phyloP scores from a whole-genome alignment of 1,284 basidiomycete genomes.

The Stygiomarasmius scandens region DNA sequence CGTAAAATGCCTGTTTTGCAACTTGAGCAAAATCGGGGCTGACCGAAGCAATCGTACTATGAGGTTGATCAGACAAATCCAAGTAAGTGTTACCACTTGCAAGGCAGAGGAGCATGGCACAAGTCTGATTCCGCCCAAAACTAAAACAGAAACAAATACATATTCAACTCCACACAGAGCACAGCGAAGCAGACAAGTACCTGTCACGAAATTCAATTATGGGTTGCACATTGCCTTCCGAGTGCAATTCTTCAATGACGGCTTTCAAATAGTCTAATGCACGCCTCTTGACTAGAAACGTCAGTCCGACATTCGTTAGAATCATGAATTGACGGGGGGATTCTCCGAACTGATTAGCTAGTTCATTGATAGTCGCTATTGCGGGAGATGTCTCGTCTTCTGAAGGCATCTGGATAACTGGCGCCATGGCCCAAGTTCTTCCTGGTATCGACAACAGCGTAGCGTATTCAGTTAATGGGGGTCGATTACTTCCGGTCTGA shows the following conservation, averaged over 20 bases:
- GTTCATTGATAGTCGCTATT: slow-evolving; percentile 70
- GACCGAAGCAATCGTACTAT: slow-evolving; percentile 53
- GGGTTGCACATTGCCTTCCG: slow-evolving; percentile 66
- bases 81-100: slow-evolving; percentile 79
- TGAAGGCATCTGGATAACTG: slow-evolving; percentile 45
- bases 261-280: slow-evolving; percentile 83
- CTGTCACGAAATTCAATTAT: slow-evolving; percentile 77
- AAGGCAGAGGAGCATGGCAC: slow-evolving; percentile 86
- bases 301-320: slow-evolving; percentile 83
- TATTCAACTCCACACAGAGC: background rate
- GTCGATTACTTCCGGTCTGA: slow-evolving; percentile 49
- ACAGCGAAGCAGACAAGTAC: slow-evolving; percentile 31
- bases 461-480: slow-evolving; percentile 75
- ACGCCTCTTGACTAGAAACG: slow-evolving; percentile 81
- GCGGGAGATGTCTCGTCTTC: slow-evolving; percentile 44
- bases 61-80: slow-evolving; percentile 50
- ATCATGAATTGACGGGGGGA: slow-evolving; percentile 81
- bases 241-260: slow-evolving; percentile 71
- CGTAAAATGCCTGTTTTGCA: slow-evolving; percentile 83
- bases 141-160: slow-evolving; percentile 38
- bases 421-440: slow-evolving; percentile 80
- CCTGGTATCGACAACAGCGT: slow-evolving; percentile 78
- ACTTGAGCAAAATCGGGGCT: slow-evolving; percentile 64
- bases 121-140: slow-evolving; percentile 87
- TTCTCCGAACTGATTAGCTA: slow-evolving; percentile 79